A percentile compares a stretch with the other conserved stretches of the same genome.
Evolutionary conservation across 352 stramenopile genomes (phyloP).

Genomic region (Pythium volutum): DNA sequence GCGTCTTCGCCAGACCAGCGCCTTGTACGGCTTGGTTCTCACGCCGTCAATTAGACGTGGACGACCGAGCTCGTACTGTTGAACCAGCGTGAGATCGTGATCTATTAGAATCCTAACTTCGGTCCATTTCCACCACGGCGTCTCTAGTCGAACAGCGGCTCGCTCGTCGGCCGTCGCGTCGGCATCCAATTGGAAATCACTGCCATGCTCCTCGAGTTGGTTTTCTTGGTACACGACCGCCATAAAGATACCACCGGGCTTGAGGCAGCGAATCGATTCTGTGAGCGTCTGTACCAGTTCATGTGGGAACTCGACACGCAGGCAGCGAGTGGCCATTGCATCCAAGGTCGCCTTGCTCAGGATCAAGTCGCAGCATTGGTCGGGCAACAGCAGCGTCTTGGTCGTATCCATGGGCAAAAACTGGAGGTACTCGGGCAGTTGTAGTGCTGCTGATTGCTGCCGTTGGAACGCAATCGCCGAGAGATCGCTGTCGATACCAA

Average conservation of each 20-base stretch:
- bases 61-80: slow-evolving; percentile 16
- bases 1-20: slow-evolving; percentile 24
- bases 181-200: not conserved
- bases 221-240: slow-evolving; percentile 10
- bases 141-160: not conserved
- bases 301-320: not conserved
- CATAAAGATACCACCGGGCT: slow-evolving; percentile 28
- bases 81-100: slow-evolving; percentile 8
- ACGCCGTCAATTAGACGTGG: slow-evolving; percentile 14
- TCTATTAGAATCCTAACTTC: slow-evolving; percentile 9
- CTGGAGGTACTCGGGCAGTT: slow-evolving; percentile 18
- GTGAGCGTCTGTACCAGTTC: slow-evolving; percentile 21
- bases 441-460: not conserved
- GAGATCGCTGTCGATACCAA: slow-evolving; percentile 24
- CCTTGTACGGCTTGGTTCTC: slow-evolving; percentile 20
- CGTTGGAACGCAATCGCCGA: slow-evolving; percentile 22
- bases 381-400: slow-evolving; percentile 16
- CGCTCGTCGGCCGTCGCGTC: not conserved
- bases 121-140: slow-evolving; percentile 30
- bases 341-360: slow-evolving; percentile 33
- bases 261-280: slow-evolving; percentile 28
- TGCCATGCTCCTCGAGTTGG: not conserved
- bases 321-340: slow-evolving; percentile 15
- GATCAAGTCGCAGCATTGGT: slow-evolving; percentile 28
- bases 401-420: slow-evolving; percentile 23